These are phyloP conservation scores for Erythrophleum ivorense DNA, from an alignment of 331 rosid species.

Conservation along the genomic window DNA sequence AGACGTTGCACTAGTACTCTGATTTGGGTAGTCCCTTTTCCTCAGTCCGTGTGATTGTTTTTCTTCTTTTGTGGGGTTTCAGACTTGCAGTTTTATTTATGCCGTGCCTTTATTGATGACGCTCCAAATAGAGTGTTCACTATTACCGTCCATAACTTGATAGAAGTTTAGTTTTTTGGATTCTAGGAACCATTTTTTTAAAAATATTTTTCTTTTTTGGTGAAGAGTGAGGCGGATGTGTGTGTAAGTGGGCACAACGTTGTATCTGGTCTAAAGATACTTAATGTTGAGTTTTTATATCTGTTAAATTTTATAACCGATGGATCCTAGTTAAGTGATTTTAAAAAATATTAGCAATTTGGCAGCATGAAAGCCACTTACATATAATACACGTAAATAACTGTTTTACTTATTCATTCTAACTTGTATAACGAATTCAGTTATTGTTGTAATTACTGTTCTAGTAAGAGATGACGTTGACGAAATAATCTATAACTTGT, in stretches of 20 bases:
- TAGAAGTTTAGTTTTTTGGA: slow-evolving; percentile 12
- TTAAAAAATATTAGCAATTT: slow-evolving; percentile 14
- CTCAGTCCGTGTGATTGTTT: slow-evolving; percentile 47
- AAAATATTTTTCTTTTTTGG: background rate
- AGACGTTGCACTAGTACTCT: slow-evolving; percentile 43
- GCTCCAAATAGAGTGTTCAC: slow-evolving; percentile 3
- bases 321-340: background rate
- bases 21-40: slow-evolving; percentile 39
- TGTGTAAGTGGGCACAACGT: background rate
- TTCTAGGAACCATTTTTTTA: background rate
- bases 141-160: background rate
- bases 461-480: background rate
- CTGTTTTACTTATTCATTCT: background rate
- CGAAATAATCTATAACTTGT: background rate
- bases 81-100: slow-evolving; percentile 42
- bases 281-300: background rate
- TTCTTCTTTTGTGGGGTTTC: slow-evolving; percentile 37
- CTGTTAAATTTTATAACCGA: slow-evolving; percentile 7
- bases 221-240: background rate
- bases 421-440: background rate
- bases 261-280: background rate
- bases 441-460: background rate
- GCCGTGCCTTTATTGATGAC: slow-evolving; percentile 45
- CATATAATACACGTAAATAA: slow-evolving; percentile 18
- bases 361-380: background rate